A percentile compares a stretch with the other conserved stretches of the same genome.
Conservation (phyloP, 345 rosid genomes). For the Ceriops decandra region DNA sequence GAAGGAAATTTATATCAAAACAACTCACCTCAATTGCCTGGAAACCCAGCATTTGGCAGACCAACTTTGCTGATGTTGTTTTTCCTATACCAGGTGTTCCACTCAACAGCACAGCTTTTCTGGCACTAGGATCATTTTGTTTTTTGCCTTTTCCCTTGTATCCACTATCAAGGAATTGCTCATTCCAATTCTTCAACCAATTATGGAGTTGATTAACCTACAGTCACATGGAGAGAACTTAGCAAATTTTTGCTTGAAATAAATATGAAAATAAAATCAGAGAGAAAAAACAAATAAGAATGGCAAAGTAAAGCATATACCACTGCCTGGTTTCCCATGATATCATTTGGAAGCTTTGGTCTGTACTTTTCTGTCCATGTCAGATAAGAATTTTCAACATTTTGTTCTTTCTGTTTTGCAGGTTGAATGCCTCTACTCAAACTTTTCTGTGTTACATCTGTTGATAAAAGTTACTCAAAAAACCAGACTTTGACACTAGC, state of each 20-base stretch:
- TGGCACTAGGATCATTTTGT: slow-evolving; percentile 60
- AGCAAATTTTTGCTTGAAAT: not conserved
- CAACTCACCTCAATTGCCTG: slow-evolving; percentile 77
- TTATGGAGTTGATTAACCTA: slow-evolving; percentile 90
- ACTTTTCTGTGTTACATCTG: slow-evolving; percentile 32
- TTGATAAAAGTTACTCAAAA: slow-evolving; percentile 30
- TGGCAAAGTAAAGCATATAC: slow-evolving; percentile 32
- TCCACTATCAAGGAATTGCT: slow-evolving; percentile 58
- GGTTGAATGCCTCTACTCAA: slow-evolving; percentile 26
- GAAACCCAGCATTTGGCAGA: slow-evolving; percentile 87
- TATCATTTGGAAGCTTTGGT: slow-evolving; percentile 82
- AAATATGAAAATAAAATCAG: not conserved
- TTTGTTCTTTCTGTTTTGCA: slow-evolving; percentile 45
- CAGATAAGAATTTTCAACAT: slow-evolving; percentile 39
- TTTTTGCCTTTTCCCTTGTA: slow-evolving; percentile 73
- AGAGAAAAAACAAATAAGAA: not conserved
- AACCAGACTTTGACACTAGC: slow-evolving; percentile 8
- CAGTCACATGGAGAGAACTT: slow-evolving; percentile 13
- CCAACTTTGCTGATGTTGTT: slow-evolving; percentile 90
- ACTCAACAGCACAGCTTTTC: slow-evolving; percentile 80
- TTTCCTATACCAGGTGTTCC: slow-evolving; percentile 98
- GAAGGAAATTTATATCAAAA: not conserved
- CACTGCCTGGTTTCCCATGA: slow-evolving; percentile 84
- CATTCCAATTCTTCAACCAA: slow-evolving; percentile 84
- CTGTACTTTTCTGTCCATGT: slow-evolving; percentile 88